Evolutionary conservation across 768 basidiomycete species (phyloP).

Genomic region (Rossbeevera mucosa): DNA sequence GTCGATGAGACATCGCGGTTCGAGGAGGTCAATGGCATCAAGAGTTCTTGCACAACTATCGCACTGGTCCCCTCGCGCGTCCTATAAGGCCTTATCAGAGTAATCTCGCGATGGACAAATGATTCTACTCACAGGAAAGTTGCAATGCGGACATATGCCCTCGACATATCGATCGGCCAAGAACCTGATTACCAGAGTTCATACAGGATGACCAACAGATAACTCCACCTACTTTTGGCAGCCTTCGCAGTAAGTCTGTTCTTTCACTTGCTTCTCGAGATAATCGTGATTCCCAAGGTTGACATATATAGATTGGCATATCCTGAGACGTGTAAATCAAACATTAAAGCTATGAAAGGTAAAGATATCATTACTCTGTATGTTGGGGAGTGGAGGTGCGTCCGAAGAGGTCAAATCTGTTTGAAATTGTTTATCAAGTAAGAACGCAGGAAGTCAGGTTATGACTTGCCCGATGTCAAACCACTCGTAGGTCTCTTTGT

Average conservation of each 20-base stretch:
- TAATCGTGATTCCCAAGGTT: constrained; percentile 75
- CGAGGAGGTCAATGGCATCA: constrained; percentile 88
- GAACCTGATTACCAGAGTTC: constrained; percentile 49
- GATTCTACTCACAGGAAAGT: constrained; percentile 57
- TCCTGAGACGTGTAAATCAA: constrained; percentile 42
- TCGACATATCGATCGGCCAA: constrained; percentile 97
- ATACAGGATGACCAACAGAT: constrained; percentile 1
- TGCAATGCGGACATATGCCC: constrained; percentile 94
- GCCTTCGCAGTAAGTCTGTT: constrained; percentile 93
- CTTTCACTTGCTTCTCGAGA: constrained; percentile 78
- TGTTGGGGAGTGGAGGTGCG: constrained; percentile 89
- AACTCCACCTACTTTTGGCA: constrained; percentile 62
- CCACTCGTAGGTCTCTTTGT: constrained; percentile 94
- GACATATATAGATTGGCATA: constrained; percentile 84
- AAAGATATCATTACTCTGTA: constrained; percentile 65
- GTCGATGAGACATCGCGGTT: constrained; percentile 90
- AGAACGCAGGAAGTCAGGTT: neutral
- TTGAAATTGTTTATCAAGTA: neutral
- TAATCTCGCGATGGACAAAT: neutral
- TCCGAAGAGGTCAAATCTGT: constrained; percentile 92
- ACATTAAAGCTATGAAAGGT: neutral
- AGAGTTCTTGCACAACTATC: constrained; percentile 90
- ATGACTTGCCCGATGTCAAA: constrained; percentile 81
- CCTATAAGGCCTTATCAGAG: constrained; percentile 39
- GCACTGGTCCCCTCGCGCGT: constrained; percentile 98